phyloP scores from a whole-genome alignment of 192 early-diverging fungal genomes.

The Diversispora epigaea region DNA sequence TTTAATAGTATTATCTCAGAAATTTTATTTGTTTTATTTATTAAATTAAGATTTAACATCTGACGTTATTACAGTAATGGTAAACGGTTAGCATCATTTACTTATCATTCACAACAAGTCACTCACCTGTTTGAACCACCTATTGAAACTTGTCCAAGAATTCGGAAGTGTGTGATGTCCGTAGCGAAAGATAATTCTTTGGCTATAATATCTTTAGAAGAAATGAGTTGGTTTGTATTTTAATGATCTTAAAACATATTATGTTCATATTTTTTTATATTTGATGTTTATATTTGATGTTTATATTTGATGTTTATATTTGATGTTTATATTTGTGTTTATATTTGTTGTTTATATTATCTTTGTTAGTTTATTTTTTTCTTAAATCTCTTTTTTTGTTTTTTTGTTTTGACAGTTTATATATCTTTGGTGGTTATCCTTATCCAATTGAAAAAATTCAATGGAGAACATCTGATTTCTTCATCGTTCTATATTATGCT shows the following conservation, averaged over 20 bases:
- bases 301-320: no score
- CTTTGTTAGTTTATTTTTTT: background rate
- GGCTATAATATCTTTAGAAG: constrained; percentile 71
- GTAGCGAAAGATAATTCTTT: constrained; percentile 68
- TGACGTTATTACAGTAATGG: constrained; percentile 40
- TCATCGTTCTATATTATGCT: constrained; percentile 59
- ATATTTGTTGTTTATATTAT: no score
- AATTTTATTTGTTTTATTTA: constrained; percentile 9
- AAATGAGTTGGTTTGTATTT: constrained; percentile 59
- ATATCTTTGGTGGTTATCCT: constrained; percentile 63
- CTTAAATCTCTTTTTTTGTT: background rate
- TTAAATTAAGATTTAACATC: no score
- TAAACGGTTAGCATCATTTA: constrained; percentile 59
- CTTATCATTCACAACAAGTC: constrained; percentile 51
- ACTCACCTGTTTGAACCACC: constrained; percentile 54
- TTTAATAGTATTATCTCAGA: background rate
- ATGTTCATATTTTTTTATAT: no score
- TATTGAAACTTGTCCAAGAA: constrained; percentile 45
- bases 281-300: no score
- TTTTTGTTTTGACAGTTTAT: constrained; percentile 43
- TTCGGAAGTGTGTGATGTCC: constrained; percentile 58
- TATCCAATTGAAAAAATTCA: constrained; percentile 56
- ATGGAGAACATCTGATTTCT: constrained; percentile 68
- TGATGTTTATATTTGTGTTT: no score
- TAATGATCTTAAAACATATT: no score